phyloP scores from a whole-genome alignment of 345 rosid species.

The Garcia nutans region DNA sequence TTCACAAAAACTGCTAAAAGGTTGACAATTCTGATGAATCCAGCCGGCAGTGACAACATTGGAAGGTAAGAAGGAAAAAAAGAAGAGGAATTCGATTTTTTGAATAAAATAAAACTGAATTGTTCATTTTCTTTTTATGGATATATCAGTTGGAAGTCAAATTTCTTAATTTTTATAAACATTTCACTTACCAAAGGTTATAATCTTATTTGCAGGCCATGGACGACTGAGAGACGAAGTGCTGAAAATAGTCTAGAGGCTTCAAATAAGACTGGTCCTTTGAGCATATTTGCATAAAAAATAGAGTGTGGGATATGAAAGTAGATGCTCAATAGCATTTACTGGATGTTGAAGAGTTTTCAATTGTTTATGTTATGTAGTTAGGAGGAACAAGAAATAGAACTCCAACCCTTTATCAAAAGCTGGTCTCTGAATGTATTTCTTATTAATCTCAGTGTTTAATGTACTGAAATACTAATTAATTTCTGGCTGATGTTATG shows the following conservation, averaged over 20 bases:
- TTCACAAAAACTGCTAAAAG: constrained; percentile 64
- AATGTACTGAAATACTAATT: constrained; percentile 12
- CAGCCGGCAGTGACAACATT: constrained; percentile 34
- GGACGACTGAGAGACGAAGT: constrained; percentile 58
- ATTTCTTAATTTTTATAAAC: neutral
- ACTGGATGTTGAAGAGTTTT: constrained; percentile 12
- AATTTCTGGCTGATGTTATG: constrained; percentile 6
- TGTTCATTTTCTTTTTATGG: neutral
- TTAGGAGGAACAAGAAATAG: constrained; percentile 15
- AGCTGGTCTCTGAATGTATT: neutral
- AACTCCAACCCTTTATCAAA: neutral
- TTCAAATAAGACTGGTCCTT: constrained; percentile 63
- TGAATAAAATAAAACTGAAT: no score
- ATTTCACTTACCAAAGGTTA: neutral
- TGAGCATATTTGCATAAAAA: constrained; percentile 62
- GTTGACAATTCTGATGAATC: constrained; percentile 65
- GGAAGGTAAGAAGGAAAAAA: constrained; percentile 53
- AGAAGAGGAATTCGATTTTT: neutral
- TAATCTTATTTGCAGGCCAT: constrained; percentile 47
- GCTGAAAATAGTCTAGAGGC: constrained; percentile 61
- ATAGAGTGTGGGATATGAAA: neutral
- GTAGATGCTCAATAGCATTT: constrained; percentile 6
- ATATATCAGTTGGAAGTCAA: neutral
- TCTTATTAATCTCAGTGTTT: neutral
- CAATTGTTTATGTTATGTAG: constrained; percentile 7